phyloP scores from a whole-genome alignment of 2,329 filamentous ascomycete genomes.

The Lasiodiplodia theobromae region DNA sequence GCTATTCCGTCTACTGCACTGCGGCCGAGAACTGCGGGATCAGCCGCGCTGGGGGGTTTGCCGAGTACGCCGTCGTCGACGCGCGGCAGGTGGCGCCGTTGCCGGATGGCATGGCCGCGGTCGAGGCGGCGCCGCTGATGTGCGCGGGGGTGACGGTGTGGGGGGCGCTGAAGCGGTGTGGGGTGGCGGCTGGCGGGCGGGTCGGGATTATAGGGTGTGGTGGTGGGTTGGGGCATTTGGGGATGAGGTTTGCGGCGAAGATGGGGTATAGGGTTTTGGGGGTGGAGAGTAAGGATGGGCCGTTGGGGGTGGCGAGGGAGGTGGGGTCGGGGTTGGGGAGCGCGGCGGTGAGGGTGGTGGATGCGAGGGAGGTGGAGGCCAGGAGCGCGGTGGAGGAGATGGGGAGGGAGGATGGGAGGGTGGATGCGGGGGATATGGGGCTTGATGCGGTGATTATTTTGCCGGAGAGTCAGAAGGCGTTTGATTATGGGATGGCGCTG shows the following conservation, averaged over 20 bases:
- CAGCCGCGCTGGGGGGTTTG: slow-evolving; percentile 49
- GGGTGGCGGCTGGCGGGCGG: slow-evolving; percentile 41
- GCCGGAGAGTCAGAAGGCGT: slow-evolving; percentile 56
- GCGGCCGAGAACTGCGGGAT: slow-evolving; percentile 42
- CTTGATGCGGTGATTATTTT: slow-evolving; percentile 56
- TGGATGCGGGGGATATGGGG: slow-evolving; percentile 50
- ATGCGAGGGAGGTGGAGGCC: slow-evolving; percentile 46
- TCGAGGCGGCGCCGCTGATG: slow-evolving; percentile 52
- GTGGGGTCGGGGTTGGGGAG: slow-evolving; percentile 44
- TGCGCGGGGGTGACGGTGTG: slow-evolving; percentile 49
- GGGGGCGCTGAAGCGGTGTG: slow-evolving; percentile 49
- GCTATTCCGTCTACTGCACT: slow-evolving; percentile 52
- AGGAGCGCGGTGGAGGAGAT: slow-evolving; percentile 36
- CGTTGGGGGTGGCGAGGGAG: slow-evolving; percentile 44
- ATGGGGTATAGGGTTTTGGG: slow-evolving; percentile 48
- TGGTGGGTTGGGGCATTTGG: slow-evolving; percentile 43
- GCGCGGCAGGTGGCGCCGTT: slow-evolving; percentile 47
- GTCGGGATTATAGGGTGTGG: slow-evolving; percentile 52
- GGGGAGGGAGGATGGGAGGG: slow-evolving; percentile 47
- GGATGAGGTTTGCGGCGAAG: slow-evolving; percentile 40
- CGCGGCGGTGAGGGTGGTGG: slow-evolving; percentile 47
- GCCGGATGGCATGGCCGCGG: slow-evolving; percentile 43
- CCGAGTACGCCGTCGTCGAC: slow-evolving; percentile 54
- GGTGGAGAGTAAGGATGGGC: slow-evolving; percentile 48
- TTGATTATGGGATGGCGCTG: slow-evolving; percentile 56